Evolutionary conservation across 2,329 filamentous ascomycete species (phyloP), one percentile per base, ranked within the genome.

Genomic region (Setomelanomma holmii): DNA sequence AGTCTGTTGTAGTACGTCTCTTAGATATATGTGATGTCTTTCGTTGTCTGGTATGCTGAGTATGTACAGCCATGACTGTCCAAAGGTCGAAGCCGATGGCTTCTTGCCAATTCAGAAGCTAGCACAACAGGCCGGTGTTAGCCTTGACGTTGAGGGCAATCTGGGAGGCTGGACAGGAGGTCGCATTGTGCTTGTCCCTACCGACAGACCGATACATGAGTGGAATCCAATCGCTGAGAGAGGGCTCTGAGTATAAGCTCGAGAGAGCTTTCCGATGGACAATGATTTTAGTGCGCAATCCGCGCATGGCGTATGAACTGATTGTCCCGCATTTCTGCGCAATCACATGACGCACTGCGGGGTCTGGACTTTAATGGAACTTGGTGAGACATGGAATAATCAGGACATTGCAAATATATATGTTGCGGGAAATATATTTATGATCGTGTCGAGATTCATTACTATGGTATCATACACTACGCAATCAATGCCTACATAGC

Each of bases 1-100:
- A 77, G 74, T 53, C 54, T 79, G 47, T 56, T 78, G 49, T 78
- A 78, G 75, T 77, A 61, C 62, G 75, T 73, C 52, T 40, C 23
- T 5, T 6, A 36, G 17, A 23, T 23, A 35, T 22, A 14, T 22
- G 2, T 30, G 27, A 30, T 6, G 14, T 30, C 27, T 30, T n/a
- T n/a, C n/a, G 17, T 35, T 39, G 27, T 23, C 19, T 50, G 46
- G 40, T 47, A 19, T 27, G 38, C 49, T 47, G 20, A 40, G 35
- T n/a, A 10, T 30, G 14, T 19, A 14, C 23, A 72, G 69, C 46
- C 65, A 72, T 30, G 64, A 69, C 19, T 67, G 67, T 40, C 56
- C 64, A 3, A 54, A 44, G 20, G 47, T 75, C 16, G 57, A 60
- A 7, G 55, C 53, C 7, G 45, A 60, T 4, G 58, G 56, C 2